Base-by-base conservation (phyloP, 345 rosid species). In the Aurinia saxatilis region DNA sequence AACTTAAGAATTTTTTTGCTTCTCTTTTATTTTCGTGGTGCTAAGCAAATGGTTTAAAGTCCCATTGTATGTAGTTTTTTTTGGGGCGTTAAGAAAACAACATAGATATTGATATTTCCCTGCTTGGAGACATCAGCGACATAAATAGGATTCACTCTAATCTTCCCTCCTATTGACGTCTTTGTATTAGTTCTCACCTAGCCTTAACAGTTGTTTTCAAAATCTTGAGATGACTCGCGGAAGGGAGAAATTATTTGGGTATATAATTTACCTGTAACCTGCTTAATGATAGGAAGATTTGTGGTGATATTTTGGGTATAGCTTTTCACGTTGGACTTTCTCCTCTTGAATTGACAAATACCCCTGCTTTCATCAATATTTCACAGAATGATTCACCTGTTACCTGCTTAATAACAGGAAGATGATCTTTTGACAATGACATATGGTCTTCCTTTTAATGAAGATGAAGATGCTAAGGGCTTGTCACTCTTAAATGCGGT, bases 351-450 rank as follows among this genome's bases (percentile, higher is more conserved):
- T 59, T 10, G 15, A 14, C 8, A 42, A 7, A 31, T 15, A 30
- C 27, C 50, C 54, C 16, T 29, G 40, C 46, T 36, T 17, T 51
- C 13, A 25, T 45, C 34, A 29, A 45, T 52, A 37, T 13, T 8
- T 47, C 19, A 46, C 30, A 7, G 4, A 57, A 57, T 45, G 41
- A 71, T 40, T 50, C 19, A 57, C 58, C 25, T 58, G 9, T 50
- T 10, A 9, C 29, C 21, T 65, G 11, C 37, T 42, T 44, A 12
- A 55, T 74, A 51, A 64, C 70, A 90, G 99, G 99, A 93, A 78
- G 99, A 93, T 74, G 99, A 93, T 81, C 80, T 87, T 64, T 79
- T 93, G 62, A 84, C 85, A 3, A 90, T 87, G 96, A 60, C 91
- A 37, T 87, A 87, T 72, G 97, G 99, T 56, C 95, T 93, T 77